phyloP scores from a whole-genome alignment of 768 basidiomycete genomes.

The Hysterangium stoloniferum region DNA sequence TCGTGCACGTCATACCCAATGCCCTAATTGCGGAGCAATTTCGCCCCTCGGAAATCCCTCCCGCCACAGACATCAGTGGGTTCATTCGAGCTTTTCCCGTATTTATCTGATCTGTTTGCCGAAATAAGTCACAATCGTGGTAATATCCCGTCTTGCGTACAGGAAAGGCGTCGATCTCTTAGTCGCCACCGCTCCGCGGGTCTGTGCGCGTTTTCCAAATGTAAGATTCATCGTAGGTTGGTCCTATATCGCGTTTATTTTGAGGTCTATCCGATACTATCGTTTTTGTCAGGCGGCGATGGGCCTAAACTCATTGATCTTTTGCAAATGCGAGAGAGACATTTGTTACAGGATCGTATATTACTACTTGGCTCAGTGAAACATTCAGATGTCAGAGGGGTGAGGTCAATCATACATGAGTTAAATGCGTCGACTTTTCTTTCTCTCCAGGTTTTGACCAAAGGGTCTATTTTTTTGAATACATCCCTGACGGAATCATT shows the following conservation, averaged over 20 bases:
- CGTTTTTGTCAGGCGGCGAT: constrained; percentile 64
- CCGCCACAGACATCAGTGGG: constrained; percentile 51
- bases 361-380: constrained; percentile 76
- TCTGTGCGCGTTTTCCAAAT: constrained; percentile 78
- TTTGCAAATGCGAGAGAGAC: constrained; percentile 90
- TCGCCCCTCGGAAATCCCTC: constrained; percentile 44
- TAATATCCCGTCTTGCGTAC: constrained; percentile 85
- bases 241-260: constrained; percentile 15
- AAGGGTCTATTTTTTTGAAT: constrained; percentile 89
- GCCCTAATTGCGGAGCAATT: constrained; percentile 85
- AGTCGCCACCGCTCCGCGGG: constrained; percentile 83
- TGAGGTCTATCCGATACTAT: constrained; percentile 5
- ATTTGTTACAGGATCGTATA: constrained; percentile 87
- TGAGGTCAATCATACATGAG: constrained; percentile 28
- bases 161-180: constrained; percentile 95
- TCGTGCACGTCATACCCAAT: constrained; percentile 91
- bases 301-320: constrained; percentile 94
- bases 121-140: constrained; percentile 76
- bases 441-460: constrained; percentile 58
- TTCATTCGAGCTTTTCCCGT: background rate
- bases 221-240: constrained; percentile 84
- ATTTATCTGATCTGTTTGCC: background rate
- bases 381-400: constrained; percentile 77
- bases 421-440: background rate
- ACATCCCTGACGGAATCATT: constrained; percentile 95